phyloP scores from a whole-genome alignment of 225 moss, liverwort and hornwort genomes.

The Climacium dendroides region DNA sequence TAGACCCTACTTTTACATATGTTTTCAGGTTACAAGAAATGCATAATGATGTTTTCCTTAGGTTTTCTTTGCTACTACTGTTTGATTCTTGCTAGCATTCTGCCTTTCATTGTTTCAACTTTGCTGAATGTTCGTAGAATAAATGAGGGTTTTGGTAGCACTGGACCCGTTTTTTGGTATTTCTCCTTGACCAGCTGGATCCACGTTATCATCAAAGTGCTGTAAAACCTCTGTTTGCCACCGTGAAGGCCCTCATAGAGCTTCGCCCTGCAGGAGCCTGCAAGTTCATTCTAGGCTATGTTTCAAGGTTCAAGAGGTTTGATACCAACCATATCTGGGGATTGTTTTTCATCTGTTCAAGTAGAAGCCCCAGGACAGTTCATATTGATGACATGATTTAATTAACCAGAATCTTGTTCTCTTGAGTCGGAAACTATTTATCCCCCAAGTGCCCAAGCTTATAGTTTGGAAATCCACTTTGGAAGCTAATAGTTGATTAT shows the following conservation, averaged over 20 bases:
- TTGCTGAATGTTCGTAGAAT: neutral
- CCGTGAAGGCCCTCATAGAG: slow-evolving; percentile 41
- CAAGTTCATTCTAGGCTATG: slow-evolving; percentile 60
- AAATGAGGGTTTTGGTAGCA: neutral
- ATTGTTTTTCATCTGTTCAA: neutral
- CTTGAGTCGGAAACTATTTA: neutral
- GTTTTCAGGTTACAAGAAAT: neutral
- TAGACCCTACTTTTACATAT: neutral
- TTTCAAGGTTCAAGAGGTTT: slow-evolving; percentile 73
- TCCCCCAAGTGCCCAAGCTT: neutral
- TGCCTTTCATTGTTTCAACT: neutral
- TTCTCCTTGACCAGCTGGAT: slow-evolving; percentile 32
- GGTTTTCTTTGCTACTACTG: neutral
- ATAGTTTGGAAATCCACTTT: neutral
- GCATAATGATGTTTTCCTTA: neutral
- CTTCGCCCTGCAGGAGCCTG: slow-evolving; percentile 32
- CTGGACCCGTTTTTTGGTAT: neutral
- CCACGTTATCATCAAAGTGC: slow-evolving; percentile 62
- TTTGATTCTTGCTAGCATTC: neutral
- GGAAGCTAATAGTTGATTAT: neutral
- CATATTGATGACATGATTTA: neutral
- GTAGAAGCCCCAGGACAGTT: neutral
- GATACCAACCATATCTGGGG: neutral
- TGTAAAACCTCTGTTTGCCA: slow-evolving; percentile 39
- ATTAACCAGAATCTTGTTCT: neutral